phyloP scores from a whole-genome alignment of 1,284 basidiomycete species.

The Ganoderma lingzhi region DNA sequence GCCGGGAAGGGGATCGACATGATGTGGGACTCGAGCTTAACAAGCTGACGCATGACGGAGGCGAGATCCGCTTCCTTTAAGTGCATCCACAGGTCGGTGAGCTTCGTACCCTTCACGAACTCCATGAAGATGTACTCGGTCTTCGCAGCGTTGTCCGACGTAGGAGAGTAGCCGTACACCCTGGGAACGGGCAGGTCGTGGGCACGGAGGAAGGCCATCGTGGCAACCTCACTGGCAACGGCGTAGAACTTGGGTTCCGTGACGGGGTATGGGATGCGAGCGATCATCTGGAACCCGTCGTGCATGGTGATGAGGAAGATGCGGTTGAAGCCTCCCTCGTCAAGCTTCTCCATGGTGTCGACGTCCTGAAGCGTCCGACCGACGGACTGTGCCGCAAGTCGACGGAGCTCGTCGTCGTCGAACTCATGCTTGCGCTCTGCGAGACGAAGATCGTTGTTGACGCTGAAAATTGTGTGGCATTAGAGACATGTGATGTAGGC shows the following conservation, averaged over 20 bases:
- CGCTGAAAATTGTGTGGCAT: slow-evolving; percentile 38
- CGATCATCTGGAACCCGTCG: slow-evolving; percentile 53
- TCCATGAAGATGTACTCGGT: slow-evolving; percentile 66
- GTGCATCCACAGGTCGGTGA: slow-evolving; percentile 54
- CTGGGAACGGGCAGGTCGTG: slow-evolving; percentile 54
- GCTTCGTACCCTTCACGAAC: slow-evolving; percentile 51
- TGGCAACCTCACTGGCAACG: slow-evolving; percentile 61
- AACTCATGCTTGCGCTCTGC: slow-evolving; percentile 52
- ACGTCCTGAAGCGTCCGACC: slow-evolving; percentile 45
- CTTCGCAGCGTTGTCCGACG: slow-evolving; percentile 54
- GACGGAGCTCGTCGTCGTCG: slow-evolving; percentile 50
- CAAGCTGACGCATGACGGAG: slow-evolving; percentile 54
- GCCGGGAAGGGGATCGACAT: slow-evolving; percentile 60
- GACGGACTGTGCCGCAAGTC: slow-evolving; percentile 56
- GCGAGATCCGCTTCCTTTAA: slow-evolving; percentile 50
- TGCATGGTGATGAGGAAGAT: slow-evolving; percentile 55
- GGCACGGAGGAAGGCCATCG: slow-evolving; percentile 56
- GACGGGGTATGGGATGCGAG: slow-evolving; percentile 56
- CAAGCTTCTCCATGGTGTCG: slow-evolving; percentile 49
- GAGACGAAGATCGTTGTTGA: slow-evolving; percentile 54
- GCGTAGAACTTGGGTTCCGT: slow-evolving; percentile 53
- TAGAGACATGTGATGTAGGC: slow-evolving; percentile 35
- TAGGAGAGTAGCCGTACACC: slow-evolving; percentile 59
- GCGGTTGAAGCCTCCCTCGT: slow-evolving; percentile 54
- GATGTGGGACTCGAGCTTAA: slow-evolving; percentile 55